Evolutionary conservation across 345 rosid genomes (phyloP).

Genomic region (Pistacia atlantica): DNA sequence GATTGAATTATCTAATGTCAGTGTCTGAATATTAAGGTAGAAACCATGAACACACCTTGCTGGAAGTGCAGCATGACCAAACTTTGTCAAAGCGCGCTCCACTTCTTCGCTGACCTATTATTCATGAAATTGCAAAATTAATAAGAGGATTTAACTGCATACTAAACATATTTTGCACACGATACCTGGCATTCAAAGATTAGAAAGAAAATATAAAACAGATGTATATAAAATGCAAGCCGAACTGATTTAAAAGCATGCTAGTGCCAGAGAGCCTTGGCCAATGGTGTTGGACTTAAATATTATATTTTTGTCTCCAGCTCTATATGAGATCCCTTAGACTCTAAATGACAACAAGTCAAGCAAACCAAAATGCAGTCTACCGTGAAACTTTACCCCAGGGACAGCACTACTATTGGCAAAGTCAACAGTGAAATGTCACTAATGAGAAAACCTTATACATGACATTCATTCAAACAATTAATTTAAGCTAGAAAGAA

Average conservation of each 20-base stretch:
- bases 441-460: background rate
- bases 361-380: no score
- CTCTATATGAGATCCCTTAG: no score
- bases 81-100: slow-evolving; percentile 78
- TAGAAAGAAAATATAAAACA: background rate
- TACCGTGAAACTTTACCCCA: no score
- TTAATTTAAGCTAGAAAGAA: background rate
- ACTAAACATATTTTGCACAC: background rate
- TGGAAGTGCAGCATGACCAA: slow-evolving; percentile 54
- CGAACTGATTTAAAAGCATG: background rate
- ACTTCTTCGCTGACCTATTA: slow-evolving; percentile 93
- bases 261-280: background rate
- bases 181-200: background rate
- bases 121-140: slow-evolving; percentile 19
- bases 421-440: background rate
- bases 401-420: background rate
- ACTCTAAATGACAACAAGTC: no score
- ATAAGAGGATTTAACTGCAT: background rate
- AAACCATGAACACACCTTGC: slow-evolving; percentile 48
- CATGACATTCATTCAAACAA: background rate
- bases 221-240: background rate
- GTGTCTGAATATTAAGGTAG: background rate
- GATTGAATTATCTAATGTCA: background rate
- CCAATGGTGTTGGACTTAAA: no score
- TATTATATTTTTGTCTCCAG: no score